phyloP scores from a whole-genome alignment of 495 filamentous ascomycete genomes.

The Penicillium crystallinum region DNA sequence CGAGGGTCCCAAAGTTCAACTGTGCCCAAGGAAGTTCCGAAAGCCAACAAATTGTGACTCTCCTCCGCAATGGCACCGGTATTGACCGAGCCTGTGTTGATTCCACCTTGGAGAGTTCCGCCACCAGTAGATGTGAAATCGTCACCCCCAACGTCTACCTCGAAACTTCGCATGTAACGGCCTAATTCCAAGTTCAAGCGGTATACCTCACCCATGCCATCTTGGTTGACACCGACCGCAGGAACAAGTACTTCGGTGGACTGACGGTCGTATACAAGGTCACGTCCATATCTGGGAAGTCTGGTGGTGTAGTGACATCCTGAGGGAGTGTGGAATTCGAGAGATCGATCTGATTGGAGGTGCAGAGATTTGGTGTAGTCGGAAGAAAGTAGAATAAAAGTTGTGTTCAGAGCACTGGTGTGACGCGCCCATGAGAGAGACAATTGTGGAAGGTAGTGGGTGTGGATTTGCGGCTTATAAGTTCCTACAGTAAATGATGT shows the following conservation, averaged over 20 bases:
- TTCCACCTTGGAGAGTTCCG: constrained; percentile 74
- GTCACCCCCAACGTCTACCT: constrained; percentile 82
- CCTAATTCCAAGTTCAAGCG: constrained; percentile 86
- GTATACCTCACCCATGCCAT: constrained; percentile 87
- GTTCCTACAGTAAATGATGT: constrained; percentile 46
- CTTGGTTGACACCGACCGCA: constrained; percentile 76
- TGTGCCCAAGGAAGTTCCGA: constrained; percentile 92
- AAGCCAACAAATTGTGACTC: constrained; percentile 86
- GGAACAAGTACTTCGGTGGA: constrained; percentile 83
- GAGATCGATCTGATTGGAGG: constrained; percentile 80
- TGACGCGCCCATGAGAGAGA: constrained; percentile 91
- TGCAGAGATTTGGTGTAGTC: constrained; percentile 96
- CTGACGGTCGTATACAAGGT: constrained; percentile 79
- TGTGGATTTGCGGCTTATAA: constrained; percentile 96
- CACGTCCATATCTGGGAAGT: constrained; percentile 87
- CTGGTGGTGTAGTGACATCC: constrained; percentile 85
- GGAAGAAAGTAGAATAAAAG: constrained; percentile 83
- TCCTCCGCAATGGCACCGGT: constrained; percentile 82
- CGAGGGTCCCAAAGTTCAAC: constrained; percentile 95
- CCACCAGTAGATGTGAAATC: constrained; percentile 58
- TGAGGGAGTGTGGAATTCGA: constrained; percentile 90
- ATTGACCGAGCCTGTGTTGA: constrained; percentile 80
- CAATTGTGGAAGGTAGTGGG: constrained; percentile 87
- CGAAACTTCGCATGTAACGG: constrained; percentile 77
- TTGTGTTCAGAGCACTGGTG: constrained; percentile 88